Evolutionary conservation across 2,329 filamentous ascomycete genomes (phyloP), one percentile per base, ranked within the genome.

Genomic region (Fusarium drepaniforme): DNA sequence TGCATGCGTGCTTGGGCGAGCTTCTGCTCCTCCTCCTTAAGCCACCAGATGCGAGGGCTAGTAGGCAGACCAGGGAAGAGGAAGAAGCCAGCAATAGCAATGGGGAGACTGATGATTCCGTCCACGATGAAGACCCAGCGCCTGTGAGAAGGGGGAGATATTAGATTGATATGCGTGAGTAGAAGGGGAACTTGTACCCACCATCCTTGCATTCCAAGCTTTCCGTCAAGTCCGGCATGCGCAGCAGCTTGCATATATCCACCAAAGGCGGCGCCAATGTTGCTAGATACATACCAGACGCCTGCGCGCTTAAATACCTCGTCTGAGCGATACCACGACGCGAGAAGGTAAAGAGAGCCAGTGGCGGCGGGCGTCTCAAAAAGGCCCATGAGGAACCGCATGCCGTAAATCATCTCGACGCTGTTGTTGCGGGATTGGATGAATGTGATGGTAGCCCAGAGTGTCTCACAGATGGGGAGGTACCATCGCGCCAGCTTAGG

Each of bases 251-350:
- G 71, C 68, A 77, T 67, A 7, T 75, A 75, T 0, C 75, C 75
- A 25, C 42, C 74, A 28, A 77, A 75, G 11, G 64, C 63, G 6
- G 70, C 65, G 1, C 75, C 75, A 2, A 77, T 65, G 44, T 77
- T 59, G 53, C 67, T 40, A 12, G 75, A 71, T n/a, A 87, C 83
- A 16, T 84, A 89, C 83, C 87, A 89, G 1, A 88, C 82, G 0
- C 86, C 86, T 0, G 86, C 85, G 5, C 88, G 83, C 74, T 89
- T 89, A 70, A 86, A 88, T 0, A 84, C 80, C n/a, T 83, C 82
- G 7, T 78, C 74, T 15, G 78, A 79, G 2, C 77, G 79, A 44
- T 83, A 83, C 82, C 81, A 83, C 1, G 80, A 82, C 1, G 81
- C 67, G 6, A 83, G 77, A 9, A 83, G 64, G 61, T 81, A 83